Evolutionary conservation across 2,329 filamentous ascomycete species (phyloP), one percentile per base, ranked within the genome.

Genomic region (Aquanectria penicillioides): DNA sequence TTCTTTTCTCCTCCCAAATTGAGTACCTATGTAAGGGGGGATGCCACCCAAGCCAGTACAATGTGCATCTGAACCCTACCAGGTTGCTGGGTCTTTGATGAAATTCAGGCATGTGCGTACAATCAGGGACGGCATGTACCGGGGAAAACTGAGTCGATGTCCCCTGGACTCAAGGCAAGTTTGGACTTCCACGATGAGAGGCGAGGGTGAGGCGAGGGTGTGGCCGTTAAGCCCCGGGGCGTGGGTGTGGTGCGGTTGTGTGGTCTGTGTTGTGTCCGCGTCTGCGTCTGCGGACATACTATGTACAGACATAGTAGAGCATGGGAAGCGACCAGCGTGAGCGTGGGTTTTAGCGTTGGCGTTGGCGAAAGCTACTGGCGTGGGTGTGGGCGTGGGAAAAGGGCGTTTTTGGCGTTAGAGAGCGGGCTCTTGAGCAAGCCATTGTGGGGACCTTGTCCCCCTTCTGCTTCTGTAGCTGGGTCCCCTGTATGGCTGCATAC

Each of bases 371-470:
- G 36, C 26, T 20, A 25, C 44, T 28, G 41, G n/a, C n/a, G n/a
- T 48, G 44, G 31, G 38, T 20, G 47, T 38, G 20, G 47, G 36
- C 26, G 38, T 37, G 41, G 28, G 26, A 44, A 26, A 28, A 46
- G 12, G 25, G 41, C 17, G 41, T 25, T 33, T 48, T 57, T 50
- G 57, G 59, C 48, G 59, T 59, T 50, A 56, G 44, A 23, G 64
- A 54, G 61, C 46, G 50, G 62, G 61, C 55, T 64, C 50, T 59
- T 53, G 36, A 37, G 38, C 38, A 48, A 36, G 34, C 48, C 54
- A 50, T 29, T 41, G 53, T 59, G 59, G 48, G 59, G 56, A 54
- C 36, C 15, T 28, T 22, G 33, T 58, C 48, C 28, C 47, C 41
- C 40, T 51, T 57, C 43, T 55, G 51, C 34, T 20, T 36, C 41